A percentile compares a stretch with the other conserved stretches of the same genome.
These are phyloP conservation scores for Rhodotorula paludigena DNA, from an alignment of 768 basidiomycete genomes.

Conservation along the genomic window DNA sequence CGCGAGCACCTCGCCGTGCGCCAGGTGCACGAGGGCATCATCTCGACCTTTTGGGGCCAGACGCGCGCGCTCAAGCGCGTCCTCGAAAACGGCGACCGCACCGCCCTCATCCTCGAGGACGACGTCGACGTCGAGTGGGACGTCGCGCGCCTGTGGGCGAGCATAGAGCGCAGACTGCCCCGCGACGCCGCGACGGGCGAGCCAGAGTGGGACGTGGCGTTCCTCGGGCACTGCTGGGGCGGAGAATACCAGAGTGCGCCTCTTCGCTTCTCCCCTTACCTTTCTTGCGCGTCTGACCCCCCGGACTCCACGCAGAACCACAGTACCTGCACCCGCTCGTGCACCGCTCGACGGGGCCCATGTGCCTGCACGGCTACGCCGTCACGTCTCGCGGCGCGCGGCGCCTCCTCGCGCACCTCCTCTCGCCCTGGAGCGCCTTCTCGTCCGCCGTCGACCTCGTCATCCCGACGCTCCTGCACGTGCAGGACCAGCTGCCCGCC, in stretches of 20 bases:
- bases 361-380: constrained; percentile 44
- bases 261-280: neutral
- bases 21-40: constrained; percentile 39
- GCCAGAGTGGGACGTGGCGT: constrained; percentile 35
- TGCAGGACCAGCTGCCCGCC: neutral
- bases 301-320: constrained; percentile 27
- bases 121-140: constrained; percentile 45
- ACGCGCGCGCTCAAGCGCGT: constrained; percentile 39
- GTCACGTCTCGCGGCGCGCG: constrained; percentile 34
- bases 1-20: constrained; percentile 32
- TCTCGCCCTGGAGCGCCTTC: constrained; percentile 41
- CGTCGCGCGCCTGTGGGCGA: constrained; percentile 39
- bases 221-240: constrained; percentile 44
- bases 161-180: constrained; percentile 30
- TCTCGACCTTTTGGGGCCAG: constrained; percentile 41
- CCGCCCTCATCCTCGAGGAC: constrained; percentile 43
- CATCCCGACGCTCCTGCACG: constrained; percentile 31
- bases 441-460: constrained; percentile 40
- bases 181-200: neutral
- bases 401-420: constrained; percentile 23
- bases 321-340: constrained; percentile 41
- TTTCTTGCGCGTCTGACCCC: neutral
- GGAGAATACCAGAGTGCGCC: constrained; percentile 34
- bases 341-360: constrained; percentile 37
- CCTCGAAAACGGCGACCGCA: constrained; percentile 38